Evolutionary conservation across 306 rosid genomes (phyloP), one percentile per base, ranked within the genome.

Genomic region (Quercus robur): DNA sequence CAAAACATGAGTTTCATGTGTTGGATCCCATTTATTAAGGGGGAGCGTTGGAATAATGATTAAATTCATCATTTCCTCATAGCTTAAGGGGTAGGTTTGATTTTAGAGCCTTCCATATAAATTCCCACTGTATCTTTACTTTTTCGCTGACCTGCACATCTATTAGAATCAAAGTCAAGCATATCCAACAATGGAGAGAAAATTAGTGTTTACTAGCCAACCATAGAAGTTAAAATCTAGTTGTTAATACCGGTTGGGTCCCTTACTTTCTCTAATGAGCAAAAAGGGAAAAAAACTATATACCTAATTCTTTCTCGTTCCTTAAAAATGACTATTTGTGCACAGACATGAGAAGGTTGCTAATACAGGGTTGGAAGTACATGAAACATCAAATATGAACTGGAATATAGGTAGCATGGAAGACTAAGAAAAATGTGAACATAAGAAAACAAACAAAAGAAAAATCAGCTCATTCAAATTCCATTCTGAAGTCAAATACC

Each of bases 401-500:
- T 64, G 68, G 30, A 17, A 64, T 30, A 30, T 10, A 62, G n/a
- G 68, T 62, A 62, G 68, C 68, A 62, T 13, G 68, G 8, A 62
- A 5, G 68, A 3, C 14, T 62, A 62, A 12, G 68, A 8, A 62
- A 62, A 62, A 62, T 74, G 9, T 20, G 64, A 46, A 17, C 26
- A 13, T 70, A 49, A 70, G 55, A 75, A 75, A 12, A 63, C 20
- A 41, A 63, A 66, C 35, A 28, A 54, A 75, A 44, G n/a, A 17
- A 15, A 66, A 66, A 57, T 6, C 71, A 66, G 41, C 72, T 19
- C 66, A 59, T 14, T 12, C 72, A 33, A 51, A 5, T 38, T 26
- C 31, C 79, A 79, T 21, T 26, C 41, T 72, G 78, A 55, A 61
- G 56, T 46, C 84, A 69, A 49, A 56, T 95, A 93, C 98, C 98